Evolutionary conservation across 1,139 yeast species (phyloP), one percentile per base, ranked within the genome.

Genomic region (Yamadazyma mexicana): DNA sequence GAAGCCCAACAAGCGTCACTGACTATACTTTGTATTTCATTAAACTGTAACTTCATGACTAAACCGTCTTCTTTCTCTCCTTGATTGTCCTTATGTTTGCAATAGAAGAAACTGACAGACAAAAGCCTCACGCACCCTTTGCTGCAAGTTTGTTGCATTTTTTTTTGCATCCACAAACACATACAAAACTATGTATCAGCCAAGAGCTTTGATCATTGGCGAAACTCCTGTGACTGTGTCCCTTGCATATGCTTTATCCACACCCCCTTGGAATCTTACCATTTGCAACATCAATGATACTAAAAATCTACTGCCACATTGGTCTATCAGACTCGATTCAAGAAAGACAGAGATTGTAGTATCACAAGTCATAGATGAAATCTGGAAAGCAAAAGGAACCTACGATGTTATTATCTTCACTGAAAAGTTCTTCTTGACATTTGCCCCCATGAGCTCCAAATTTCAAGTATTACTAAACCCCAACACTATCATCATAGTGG

Each of bases 401-500:
- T 26, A 12, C 10, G 26, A 24, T 24, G 6, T 24, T 8, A 40
- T 49, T 4, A 18, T 50, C 10, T 12, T 49, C 6, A 38, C 47
- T 14, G 44, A 42, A 11, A 42, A 40, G 22, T 39, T 47, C 20
- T 43, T 35, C 24, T n/a, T 15, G 9, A 11, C 24, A 3, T 31
- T 49, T 15, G 20, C 27, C 10, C 31, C 28, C 17, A 39, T 37
- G 18, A 12, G 36, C 3, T 17, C 33, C 7, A 31, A 32, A n/a
- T 33, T 51, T 27, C 36, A 37, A 17, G 26, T 33, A 4, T 10
- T 46, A 2, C 35, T 48, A 2, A 25, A 33, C 14, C 17, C 9
- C 2, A 15, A 38, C 2, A 39, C 59, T 4, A 22, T 51, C 9
- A 30, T 55, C 5, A 15, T 56, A 5, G 40, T 49, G 4, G 60